A percentile compares a stretch with the other conserved stretches of the same genome.
Evolutionary conservation across 129 eudicot species (phyloP).

Genomic region (Heracleum sosnowskyi): DNA sequence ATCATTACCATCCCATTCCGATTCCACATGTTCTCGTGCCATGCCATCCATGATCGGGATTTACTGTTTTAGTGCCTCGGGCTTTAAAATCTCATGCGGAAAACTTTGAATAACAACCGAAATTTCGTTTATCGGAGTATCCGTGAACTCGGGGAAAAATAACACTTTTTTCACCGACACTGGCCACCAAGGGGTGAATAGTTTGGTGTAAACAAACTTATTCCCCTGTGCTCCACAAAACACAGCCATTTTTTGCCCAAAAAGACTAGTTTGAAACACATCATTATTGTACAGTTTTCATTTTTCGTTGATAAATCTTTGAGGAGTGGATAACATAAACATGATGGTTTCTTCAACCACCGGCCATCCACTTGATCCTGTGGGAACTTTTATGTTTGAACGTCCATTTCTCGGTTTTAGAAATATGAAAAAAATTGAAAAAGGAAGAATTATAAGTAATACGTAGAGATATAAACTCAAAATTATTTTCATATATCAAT

Average conservation of each 20-base stretch:
- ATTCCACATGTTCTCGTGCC: slow-evolving; percentile 24
- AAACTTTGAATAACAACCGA: background rate
- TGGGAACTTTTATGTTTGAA: slow-evolving; percentile 10
- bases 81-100: slow-evolving; percentile 18
- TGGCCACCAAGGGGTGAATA: slow-evolving; percentile 24
- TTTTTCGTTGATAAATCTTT: slow-evolving; percentile 17
- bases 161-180: slow-evolving; percentile 19
- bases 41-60: slow-evolving; percentile 26
- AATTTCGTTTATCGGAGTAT: slow-evolving; percentile 7
- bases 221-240: slow-evolving; percentile 31
- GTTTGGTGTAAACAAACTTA: slow-evolving; percentile 24
- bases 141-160: slow-evolving; percentile 11
- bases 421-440: background rate
- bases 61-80: slow-evolving; percentile 19
- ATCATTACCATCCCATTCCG: slow-evolving; percentile 12
- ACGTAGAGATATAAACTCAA: no score
- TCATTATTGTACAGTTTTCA: slow-evolving; percentile 6
- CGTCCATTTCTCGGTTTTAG: background rate
- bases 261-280: slow-evolving; percentile 18
- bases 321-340: slow-evolving; percentile 11
- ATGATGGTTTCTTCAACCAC: slow-evolving; percentile 21
- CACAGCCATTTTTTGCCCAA: slow-evolving; percentile 22
- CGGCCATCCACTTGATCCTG: slow-evolving; percentile 30
- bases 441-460: background rate
- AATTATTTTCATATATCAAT: no score